Evolutionary conservation across 164 flowering plant genomes (phyloP), one percentile per base, ranked within the genome.

Genomic region (Magnolia kwangsiensis): DNA sequence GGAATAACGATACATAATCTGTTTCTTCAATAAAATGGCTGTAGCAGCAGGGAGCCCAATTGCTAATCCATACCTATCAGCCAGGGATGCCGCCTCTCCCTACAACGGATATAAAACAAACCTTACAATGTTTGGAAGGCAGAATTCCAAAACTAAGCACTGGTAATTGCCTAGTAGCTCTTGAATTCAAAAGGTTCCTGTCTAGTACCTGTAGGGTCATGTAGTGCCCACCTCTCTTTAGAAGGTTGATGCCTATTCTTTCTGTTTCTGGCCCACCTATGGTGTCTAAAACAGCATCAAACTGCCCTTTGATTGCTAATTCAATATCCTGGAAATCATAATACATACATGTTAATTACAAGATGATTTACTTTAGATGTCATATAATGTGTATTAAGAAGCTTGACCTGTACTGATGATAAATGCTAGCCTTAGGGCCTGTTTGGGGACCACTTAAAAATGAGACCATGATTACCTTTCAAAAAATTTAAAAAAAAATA

Each of bases 281-380:
- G 19, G 99, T 96, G 79, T 96, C 99, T 81, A 96, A 83, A 66
- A 94, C 97, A 78, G 97, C 98, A 89, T 92, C 93, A 81, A 92
- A 96, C 72, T 89, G 86, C 71, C 91, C 97, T 81, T 90, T 86
- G 64, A 91, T 79, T 67, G 83, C 85, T 76, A 78, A 51, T 79
- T 94, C 94, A 81, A 86, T 72, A 82, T 92, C 94, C 99, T 96
- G 89, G 19, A 73, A 78, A 63, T 50, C 51, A 74, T 67, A 27
- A 66, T 37, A 37, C 7, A 37, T 9, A 7, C 16, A 51, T 11
- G 19, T 70, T 4, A 2, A 18, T 68, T 68, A 27, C 49, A 68
- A 45, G 11, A 16, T 10, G 24, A 70, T 18, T 45, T 27, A 68
- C 13, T 74, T 20, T 63, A 10, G 45, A 73, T 61, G 61, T 11